Evolutionary conservation across 2,329 filamentous ascomycete species (phyloP).

Genomic region (Hypoxylon sp.): DNA sequence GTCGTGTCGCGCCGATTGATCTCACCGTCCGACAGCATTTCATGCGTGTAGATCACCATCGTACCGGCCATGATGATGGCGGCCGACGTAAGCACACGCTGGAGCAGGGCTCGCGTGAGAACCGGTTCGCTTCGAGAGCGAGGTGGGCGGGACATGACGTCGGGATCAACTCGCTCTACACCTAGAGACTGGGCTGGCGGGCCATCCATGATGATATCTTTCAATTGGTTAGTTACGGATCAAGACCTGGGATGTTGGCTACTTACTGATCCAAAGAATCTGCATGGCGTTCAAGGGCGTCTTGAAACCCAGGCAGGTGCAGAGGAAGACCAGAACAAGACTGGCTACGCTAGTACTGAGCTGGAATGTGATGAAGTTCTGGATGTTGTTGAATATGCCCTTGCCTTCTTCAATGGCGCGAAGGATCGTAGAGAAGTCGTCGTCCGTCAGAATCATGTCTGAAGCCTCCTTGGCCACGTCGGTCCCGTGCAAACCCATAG

Average conservation of each 20-base stretch:
- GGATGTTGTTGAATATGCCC: conserved; percentile 99
- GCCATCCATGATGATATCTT: conserved; percentile 99
- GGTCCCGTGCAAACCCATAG: conserved; percentile 93
- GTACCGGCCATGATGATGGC: conserved; percentile 92
- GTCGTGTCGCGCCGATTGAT: conserved; percentile 95
- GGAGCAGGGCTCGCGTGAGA: conserved; percentile 82
- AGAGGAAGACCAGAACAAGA: conserved; percentile 87
- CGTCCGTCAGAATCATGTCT: conserved; percentile 92
- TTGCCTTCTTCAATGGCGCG: conserved; percentile 98
- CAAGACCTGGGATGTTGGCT: neutral
- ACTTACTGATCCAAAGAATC: conserved; percentile 98
- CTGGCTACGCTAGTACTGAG: conserved; percentile 96
- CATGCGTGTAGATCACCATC: conserved; percentile 86
- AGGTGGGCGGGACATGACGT: conserved; percentile 91
- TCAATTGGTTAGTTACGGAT: conserved; percentile 34
- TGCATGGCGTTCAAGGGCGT: conserved; percentile 99
- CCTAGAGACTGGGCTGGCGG: conserved; percentile 96
- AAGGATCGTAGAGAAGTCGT: conserved; percentile 90
- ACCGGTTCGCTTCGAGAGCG: conserved; percentile 85
- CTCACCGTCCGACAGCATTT: conserved; percentile 84
- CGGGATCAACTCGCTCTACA: conserved; percentile 91
- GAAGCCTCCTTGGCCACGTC: conserved; percentile 96
- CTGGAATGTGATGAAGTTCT: conserved; percentile 99
- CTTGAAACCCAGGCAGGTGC: conserved; percentile 90
- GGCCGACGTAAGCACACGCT: conserved; percentile 86